Evolutionary conservation across 2,329 filamentous ascomycete genomes (phyloP).

Genomic region (Penicillium psychrosexuale): DNA sequence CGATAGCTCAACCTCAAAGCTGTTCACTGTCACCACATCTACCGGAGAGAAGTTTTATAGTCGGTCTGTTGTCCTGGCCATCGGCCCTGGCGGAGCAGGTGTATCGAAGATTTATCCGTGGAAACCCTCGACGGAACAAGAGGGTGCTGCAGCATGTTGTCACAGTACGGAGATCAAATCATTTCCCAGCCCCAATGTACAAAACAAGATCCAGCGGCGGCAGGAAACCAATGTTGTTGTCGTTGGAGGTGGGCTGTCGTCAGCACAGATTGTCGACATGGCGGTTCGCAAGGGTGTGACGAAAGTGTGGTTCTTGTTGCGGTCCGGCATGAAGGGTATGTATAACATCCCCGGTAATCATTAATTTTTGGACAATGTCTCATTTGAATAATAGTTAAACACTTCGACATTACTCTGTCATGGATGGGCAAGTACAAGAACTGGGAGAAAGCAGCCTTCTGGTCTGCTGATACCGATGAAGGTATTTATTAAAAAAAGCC

Average conservation of each 20-base stretch:
- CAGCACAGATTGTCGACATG: constrained; percentile 68
- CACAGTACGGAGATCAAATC: constrained; percentile 64
- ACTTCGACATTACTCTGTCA: constrained; percentile 71
- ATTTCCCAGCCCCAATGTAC: constrained; percentile 56
- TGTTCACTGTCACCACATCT: constrained; percentile 65
- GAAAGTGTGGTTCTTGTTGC: constrained; percentile 69
- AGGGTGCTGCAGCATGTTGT: constrained; percentile 47
- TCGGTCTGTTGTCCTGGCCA: constrained; percentile 64
- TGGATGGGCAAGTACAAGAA: constrained; percentile 86
- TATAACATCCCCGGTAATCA: not conserved
- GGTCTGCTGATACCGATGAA: constrained; percentile 69
- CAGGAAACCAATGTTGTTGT: constrained; percentile 63
- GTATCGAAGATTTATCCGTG: constrained; percentile 54
- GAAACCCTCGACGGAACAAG: constrained; percentile 40
- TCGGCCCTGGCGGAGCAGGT: constrained; percentile 66
- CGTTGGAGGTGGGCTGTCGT: constrained; percentile 72
- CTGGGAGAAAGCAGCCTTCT: constrained; percentile 71
- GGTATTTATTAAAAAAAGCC: constrained; percentile 28
- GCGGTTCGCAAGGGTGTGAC: constrained; percentile 62
- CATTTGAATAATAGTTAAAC: constrained; percentile 54
- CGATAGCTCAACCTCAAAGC: constrained; percentile 45
- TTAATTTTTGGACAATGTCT: not conserved
- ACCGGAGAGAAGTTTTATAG: constrained; percentile 54
- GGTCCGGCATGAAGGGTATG: constrained; percentile 50
- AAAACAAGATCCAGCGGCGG: constrained; percentile 51